These are phyloP conservation scores for Pterocarpus santalinus DNA, from an alignment of 306 rosid species.

Conservation along the genomic window DNA sequence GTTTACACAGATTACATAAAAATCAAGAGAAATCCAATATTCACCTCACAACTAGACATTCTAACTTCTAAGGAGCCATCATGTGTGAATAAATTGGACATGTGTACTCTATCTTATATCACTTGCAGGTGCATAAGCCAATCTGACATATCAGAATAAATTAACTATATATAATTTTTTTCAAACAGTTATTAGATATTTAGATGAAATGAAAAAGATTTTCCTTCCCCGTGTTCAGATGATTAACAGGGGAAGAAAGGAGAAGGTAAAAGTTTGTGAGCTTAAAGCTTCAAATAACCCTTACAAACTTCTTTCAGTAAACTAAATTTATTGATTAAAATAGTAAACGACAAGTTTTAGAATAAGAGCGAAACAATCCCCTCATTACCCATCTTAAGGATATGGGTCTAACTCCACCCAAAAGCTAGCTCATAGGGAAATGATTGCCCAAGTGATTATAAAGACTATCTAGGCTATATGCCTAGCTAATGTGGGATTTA, in stretches of 20 bases:
- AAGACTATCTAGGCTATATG: too few species aligned
- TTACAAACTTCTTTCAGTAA: too few species aligned
- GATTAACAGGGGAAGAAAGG: too few species aligned
- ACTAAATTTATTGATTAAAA: neutral
- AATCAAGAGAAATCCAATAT: neutral
- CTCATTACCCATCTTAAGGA: neutral
- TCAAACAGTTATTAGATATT: neutral
- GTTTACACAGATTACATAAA: neutral
- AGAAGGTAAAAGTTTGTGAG: neutral
- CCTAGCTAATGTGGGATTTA: too few species aligned
- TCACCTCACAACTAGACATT: neutral
- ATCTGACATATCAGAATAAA: neutral
- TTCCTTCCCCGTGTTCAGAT: neutral
- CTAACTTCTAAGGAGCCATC: neutral
- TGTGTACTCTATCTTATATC: neutral
- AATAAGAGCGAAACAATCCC: neutral
- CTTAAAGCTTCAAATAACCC: neutral
- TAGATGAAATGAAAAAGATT: conserved; percentile 1
- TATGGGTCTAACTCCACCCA: too few species aligned
- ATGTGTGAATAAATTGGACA: neutral
- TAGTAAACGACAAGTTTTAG: neutral
- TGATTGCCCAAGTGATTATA: too few species aligned
- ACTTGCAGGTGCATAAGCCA: neutral
- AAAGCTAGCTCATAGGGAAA: too few species aligned
- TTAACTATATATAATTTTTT: neutral